Evolutionary conservation across 2,329 filamentous ascomycete species (phyloP).

Genomic region (Verticillium zaregamsianum): DNA sequence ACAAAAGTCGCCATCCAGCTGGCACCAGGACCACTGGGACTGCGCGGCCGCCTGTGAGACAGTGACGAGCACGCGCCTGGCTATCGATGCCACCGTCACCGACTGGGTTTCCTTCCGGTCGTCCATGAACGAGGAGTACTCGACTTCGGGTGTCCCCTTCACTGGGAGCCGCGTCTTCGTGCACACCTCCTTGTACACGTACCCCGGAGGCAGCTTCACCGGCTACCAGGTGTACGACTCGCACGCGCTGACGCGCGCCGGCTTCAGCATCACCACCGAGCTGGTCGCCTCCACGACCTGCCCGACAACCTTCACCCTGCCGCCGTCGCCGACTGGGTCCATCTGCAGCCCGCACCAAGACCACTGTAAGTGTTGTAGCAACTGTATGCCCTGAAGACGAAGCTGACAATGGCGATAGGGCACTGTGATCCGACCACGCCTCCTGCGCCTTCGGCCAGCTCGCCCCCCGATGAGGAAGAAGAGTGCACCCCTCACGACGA

Average conservation of each 20-base stretch:
- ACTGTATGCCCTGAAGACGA: neutral
- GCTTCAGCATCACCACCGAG: conserved; percentile 14
- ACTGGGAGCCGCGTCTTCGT: conserved; percentile 13
- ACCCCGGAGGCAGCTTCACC: conserved; percentile 14
- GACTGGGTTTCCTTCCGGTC: conserved; percentile 12
- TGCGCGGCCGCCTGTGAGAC: conserved; percentile 19
- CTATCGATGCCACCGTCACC: conserved; percentile 14
- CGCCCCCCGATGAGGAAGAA: conserved; percentile 1
- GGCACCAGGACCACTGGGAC: conserved; percentile 13
- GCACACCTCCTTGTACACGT: conserved; percentile 11
- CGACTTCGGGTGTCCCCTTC: conserved; percentile 13
- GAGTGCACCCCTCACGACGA: neutral
- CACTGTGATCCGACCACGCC: conserved; percentile 12
- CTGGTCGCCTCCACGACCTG: conserved; percentile 5
- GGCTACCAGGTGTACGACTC: conserved; percentile 16
- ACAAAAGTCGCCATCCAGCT: neutral
- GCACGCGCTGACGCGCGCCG: conserved; percentile 14
- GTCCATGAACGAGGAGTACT: conserved; percentile 17
- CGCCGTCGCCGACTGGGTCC: conserved; percentile 1
- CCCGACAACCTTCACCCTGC: neutral
- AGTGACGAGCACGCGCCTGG: conserved; percentile 17
- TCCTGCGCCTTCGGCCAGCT: conserved; percentile 10
- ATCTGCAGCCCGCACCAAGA: conserved; percentile 2
- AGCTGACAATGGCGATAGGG: conserved; percentile 5
- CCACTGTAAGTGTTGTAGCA: conserved; percentile 1